phyloP scores from a whole-genome alignment of 306 rosid species.

The Quercus dentata region DNA sequence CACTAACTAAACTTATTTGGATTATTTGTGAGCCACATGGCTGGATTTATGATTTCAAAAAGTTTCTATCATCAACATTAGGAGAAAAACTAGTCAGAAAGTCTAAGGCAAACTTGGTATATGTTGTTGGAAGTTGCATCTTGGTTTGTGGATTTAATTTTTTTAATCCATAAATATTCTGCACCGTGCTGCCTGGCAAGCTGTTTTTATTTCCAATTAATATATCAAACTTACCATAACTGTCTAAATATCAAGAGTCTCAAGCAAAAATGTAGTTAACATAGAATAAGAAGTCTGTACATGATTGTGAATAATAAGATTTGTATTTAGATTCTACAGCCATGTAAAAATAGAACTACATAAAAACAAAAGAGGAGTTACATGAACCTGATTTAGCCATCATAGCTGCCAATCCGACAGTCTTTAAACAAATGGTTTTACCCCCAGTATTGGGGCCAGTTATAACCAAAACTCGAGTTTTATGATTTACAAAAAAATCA shows the following conservation, averaged over 20 bases:
- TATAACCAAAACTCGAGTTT: conserved; percentile 73
- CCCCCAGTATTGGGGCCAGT: conserved; percentile 99
- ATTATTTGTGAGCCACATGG: conserved; percentile 14
- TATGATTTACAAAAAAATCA: conserved; percentile 62
- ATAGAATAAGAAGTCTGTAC: not conserved
- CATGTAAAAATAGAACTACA: not conserved
- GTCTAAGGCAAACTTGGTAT: not conserved
- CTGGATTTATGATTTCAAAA: conserved; percentile 10
- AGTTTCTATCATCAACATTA: not conserved
- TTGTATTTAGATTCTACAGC: not conserved
- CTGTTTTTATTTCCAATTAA: not conserved
- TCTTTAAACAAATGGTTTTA: conserved; percentile 89
- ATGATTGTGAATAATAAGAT: not conserved
- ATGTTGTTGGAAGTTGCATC: not conserved
- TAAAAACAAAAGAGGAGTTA: not conserved
- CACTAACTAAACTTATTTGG: not conserved
- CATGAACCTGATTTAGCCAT: conserved; percentile 94
- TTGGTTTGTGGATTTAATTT: not conserved
- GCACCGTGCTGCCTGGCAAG: not conserved
- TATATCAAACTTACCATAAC: not conserved
- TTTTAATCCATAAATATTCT: not conserved
- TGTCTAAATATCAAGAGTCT: not conserved
- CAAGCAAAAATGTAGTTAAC: not conserved
- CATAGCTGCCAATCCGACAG: conserved; percentile 91
- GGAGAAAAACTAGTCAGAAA: not conserved